These are phyloP conservation scores for Suillus bovinus DNA, from an alignment of 768 basidiomycete genomes.

Conservation along the genomic window DNA sequence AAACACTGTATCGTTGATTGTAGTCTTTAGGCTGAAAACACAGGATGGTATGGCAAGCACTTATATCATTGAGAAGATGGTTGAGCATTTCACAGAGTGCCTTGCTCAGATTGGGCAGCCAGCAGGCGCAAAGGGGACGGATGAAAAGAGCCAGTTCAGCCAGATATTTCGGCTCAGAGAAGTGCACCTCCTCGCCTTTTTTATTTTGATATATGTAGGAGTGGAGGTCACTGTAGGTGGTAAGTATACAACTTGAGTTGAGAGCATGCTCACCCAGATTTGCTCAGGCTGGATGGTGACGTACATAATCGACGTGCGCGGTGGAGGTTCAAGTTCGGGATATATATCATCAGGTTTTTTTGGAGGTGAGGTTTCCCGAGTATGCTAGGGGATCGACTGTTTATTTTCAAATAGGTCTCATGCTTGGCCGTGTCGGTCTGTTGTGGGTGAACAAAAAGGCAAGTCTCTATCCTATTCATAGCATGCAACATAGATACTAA, in stretches of 20 bases:
- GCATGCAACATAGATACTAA: neutral
- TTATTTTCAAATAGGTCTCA: constrained; percentile 20
- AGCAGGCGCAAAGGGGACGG: constrained; percentile 20
- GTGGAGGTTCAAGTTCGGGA: constrained; percentile 45
- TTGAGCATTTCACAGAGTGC: constrained; percentile 31
- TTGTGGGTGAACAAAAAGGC: constrained; percentile 32
- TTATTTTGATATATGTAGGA: constrained; percentile 49
- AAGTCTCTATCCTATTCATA: neutral
- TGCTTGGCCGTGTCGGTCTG: constrained; percentile 30
- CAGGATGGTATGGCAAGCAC: constrained; percentile 55
- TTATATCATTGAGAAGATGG: neutral
- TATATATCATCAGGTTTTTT: constrained; percentile 47
- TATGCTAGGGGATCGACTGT: neutral
- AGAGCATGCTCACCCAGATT: too few relatives aligned
- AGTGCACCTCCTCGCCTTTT: constrained; percentile 49
- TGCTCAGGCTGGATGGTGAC: constrained; percentile 67
- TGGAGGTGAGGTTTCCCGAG: constrained; percentile 18
- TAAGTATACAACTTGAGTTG: constrained; percentile 14
- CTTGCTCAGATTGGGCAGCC: constrained; percentile 37
- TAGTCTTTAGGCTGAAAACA: constrained; percentile 62
- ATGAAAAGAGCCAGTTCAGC: constrained; percentile 40
- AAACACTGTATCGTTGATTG: constrained; percentile 50
- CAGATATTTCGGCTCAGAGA: constrained; percentile 45
- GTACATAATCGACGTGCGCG: constrained; percentile 44
- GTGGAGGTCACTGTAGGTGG: constrained; percentile 53